Percentiles rank a stretch among this genome's conserved stretches.
phyloP scores from a whole-genome alignment of 805 yeast species.

The Monosporozyma aquatica region DNA sequence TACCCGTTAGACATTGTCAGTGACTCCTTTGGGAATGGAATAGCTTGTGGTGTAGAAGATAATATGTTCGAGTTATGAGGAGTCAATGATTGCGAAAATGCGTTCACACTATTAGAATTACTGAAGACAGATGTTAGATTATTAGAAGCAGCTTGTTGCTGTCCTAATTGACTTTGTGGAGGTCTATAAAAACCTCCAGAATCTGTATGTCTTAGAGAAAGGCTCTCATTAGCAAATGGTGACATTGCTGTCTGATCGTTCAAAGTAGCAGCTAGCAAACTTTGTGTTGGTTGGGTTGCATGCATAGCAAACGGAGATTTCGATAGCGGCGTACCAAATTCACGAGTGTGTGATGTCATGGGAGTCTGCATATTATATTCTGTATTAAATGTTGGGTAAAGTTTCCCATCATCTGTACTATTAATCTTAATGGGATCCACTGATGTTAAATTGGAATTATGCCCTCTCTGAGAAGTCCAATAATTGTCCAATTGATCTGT shows the following conservation, averaged over 20 bases:
- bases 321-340: slow-evolving; percentile 5
- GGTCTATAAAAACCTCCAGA: slow-evolving; percentile 2
- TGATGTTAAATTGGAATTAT: neutral
- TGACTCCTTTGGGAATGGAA: neutral
- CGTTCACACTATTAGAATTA: neutral
- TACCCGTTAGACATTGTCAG: neutral
- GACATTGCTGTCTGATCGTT: slow-evolving; percentile 8
- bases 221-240: slow-evolving; percentile 6
- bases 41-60: slow-evolving; percentile 2
- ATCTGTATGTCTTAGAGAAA: slow-evolving; percentile 3
- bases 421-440: neutral
- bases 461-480: slow-evolving; percentile 19
- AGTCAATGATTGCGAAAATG: slow-evolving; percentile 3
- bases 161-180: neutral
- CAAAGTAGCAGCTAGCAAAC: slow-evolving; percentile 13
- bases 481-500: slow-evolving; percentile 32
- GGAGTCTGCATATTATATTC: neutral
- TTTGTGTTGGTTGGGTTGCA: slow-evolving; percentile 11
- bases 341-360: neutral
- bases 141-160: neutral
- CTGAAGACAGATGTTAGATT: slow-evolving; percentile 3
- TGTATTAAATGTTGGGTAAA: slow-evolving; percentile 1
- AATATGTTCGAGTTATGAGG: slow-evolving; percentile 9
- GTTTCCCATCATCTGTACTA: neutral
- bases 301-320: slow-evolving; percentile 3